Evolutionary conservation across 2,329 filamentous ascomycete species (phyloP).

Genomic region (Diaporthe ampelina): DNA sequence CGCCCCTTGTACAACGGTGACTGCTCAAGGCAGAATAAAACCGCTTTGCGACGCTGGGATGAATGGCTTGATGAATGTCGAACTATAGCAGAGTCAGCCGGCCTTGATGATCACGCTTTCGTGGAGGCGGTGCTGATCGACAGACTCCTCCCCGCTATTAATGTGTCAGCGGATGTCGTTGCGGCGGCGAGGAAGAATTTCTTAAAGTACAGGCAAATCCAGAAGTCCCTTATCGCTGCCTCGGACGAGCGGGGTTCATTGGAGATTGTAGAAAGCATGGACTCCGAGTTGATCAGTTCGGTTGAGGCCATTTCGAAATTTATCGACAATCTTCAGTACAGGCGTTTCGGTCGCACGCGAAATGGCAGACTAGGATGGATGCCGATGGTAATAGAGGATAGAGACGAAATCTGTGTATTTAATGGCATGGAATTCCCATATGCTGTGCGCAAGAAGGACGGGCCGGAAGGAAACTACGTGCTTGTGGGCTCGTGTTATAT

Average conservation of each 20-base stretch:
- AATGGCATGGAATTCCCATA: not conserved
- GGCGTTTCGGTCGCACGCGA: not conserved
- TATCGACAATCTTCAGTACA: too few relatives aligned
- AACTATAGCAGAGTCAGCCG: not conserved
- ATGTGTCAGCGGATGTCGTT: not conserved
- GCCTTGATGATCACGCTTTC: not conserved
- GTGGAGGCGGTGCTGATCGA: not conserved
- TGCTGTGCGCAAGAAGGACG: not conserved
- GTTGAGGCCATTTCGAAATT: not conserved
- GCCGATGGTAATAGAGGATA: not conserved
- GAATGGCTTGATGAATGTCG: not conserved
- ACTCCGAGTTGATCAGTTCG: not conserved
- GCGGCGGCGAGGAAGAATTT: not conserved
- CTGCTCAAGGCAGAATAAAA: not conserved
- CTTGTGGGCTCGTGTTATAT: not conserved
- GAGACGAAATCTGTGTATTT: not conserved
- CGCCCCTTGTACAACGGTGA: too few relatives aligned
- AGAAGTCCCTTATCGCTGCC: not conserved
- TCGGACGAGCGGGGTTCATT: not conserved
- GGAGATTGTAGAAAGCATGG: not conserved
- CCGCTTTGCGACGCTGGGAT: too few relatives aligned
- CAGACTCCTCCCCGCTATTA: not conserved
- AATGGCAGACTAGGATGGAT: not conserved
- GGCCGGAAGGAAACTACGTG: not conserved
- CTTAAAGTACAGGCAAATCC: not conserved